Base-by-base conservation (phyloP, 2,329 filamentous ascomycete species). In the Colletotrichum eleusines region DNA sequence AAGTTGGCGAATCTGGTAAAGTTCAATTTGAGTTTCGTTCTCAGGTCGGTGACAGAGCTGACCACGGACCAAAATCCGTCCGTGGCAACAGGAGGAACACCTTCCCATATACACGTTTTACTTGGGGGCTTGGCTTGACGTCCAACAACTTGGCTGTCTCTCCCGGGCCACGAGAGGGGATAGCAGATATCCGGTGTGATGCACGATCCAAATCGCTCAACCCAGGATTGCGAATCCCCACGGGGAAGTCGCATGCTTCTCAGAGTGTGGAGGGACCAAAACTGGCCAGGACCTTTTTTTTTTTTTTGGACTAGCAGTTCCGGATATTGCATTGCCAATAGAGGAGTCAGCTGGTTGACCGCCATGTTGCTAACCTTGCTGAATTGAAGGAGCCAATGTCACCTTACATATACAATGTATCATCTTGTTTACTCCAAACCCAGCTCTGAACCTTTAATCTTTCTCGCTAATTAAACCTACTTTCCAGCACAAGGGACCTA, bases 241-340 rank as follows among this genome's bases (percentile, higher is more conserved):
- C 33, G 64, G 58, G 68, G 58, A 51, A 71, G 23, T 66, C 64
- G 57, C 64, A 35, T 59, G 38, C 64, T n/a, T 42, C 26, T 33
- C 20, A 1, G 33, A n/a, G 3, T 38, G 38, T 23, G n/a, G 42
- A 23, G 42, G 57, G 35, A 53, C 42, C 26, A 58, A 38, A 50
- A 67, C 5, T 31, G 11, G 5, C 20, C 23, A 35, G 63, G 35
- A 28, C 16, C 58, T 23, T 40, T 6, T 16, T 20, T 46, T 14
- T 51, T 23, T 40, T 6, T 16, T 20, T 46, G 9, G 42, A 38
- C 51, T 40, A 31, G 42, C n/a, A n/a, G n/a, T n/a, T 28, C 12
- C 20, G 9, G 23, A 33, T 33, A 3, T 33, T 33, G 31, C 4
- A 33, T 33, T 33, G 31, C 7, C n/a, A n/a, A n/a, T n/a, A n/a